Base-by-base conservation (phyloP, 352 stramenopile genomes). In the Pythium angustatum region DNA sequence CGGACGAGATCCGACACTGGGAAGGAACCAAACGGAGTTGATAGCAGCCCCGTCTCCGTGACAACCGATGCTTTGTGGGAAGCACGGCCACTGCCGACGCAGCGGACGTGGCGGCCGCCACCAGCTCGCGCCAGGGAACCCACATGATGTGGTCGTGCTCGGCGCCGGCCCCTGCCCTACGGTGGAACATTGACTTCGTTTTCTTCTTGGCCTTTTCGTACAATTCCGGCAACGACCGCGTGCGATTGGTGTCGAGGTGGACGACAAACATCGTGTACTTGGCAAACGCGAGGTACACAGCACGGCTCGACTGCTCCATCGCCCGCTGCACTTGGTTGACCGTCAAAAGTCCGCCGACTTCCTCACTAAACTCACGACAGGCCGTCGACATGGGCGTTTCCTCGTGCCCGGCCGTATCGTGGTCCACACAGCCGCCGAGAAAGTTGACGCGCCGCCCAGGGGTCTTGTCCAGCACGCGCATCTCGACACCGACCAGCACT, bases 221-320 rank as follows among this genome's bases (percentile, higher is more conserved):
- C 53, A 41, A 41, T 6, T 50, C 38, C 4, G 53, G 53, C n/a
- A 61, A 28, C 8, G 36, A 30, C 5, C 26, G 12, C 27, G 27
- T 31, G 6, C 28, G 36, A 9, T 34, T 33, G 21, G 22, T 51
- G 26, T 61, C 53, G 19, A 40, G 27, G 30, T 34, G 17, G 8
- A 19, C 40, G 17, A 51, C 17, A 40, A 48, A 61, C 36, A 61
- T n/a, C n/a, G 40, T 61, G 28, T 61, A 61, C 53, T 61, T 61
- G 11, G 53, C 53, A 40, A 61, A 61, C 19, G 8, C 19, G 9
- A 61, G 22, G 38, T 41, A 61, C 50, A 58, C 28, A 8, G 28
- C 14, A 30, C 49, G 28, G 30, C 49, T 43, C 17, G 28, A 43
- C 49, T 56, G 49, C 49, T 56, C 28, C 49, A 56, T 40, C 17